Conservation (phyloP, 495 filamentous ascomycete species). For the Sordaria brevicollis region DNA sequence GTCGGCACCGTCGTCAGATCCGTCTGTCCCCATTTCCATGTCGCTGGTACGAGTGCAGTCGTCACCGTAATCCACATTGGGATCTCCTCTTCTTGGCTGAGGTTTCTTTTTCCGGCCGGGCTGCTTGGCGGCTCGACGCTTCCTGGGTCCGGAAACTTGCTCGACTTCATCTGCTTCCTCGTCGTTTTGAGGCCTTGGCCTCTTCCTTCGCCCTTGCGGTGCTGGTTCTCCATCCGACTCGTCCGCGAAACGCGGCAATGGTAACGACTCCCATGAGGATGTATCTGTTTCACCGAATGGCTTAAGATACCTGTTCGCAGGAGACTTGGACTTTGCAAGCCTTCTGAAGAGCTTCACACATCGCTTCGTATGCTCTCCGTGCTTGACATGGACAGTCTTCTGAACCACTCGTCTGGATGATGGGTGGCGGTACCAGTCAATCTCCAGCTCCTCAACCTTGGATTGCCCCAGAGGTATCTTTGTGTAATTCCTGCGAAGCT, state of each 20-base stretch:
- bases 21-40: constrained; percentile 28
- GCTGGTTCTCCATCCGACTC: constrained; percentile 9
- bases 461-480: constrained; percentile 20
- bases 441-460: constrained; percentile 24
- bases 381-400: constrained; percentile 30
- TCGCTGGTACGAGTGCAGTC: constrained; percentile 40
- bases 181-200: neutral
- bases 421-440: constrained; percentile 23
- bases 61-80: constrained; percentile 35
- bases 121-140: constrained; percentile 3
- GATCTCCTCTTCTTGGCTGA: constrained; percentile 18
- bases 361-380: constrained; percentile 37
- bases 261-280: constrained; percentile 17
- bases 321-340: constrained; percentile 22
- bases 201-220: neutral
- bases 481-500: constrained; percentile 34
- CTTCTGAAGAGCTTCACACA: constrained; percentile 33
- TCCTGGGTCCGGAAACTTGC: constrained; percentile 8
- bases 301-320: constrained; percentile 9
- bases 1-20: constrained; percentile 36
- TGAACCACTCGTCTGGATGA: constrained; percentile 28
- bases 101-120: constrained; percentile 4
- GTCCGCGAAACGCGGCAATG: constrained; percentile 21
- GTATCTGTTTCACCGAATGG: constrained; percentile 21
- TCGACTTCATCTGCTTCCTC: constrained; percentile 9